Conservation (phyloP, 2,329 filamentous ascomycete genomes). For the Stachybotrys echinatus region DNA sequence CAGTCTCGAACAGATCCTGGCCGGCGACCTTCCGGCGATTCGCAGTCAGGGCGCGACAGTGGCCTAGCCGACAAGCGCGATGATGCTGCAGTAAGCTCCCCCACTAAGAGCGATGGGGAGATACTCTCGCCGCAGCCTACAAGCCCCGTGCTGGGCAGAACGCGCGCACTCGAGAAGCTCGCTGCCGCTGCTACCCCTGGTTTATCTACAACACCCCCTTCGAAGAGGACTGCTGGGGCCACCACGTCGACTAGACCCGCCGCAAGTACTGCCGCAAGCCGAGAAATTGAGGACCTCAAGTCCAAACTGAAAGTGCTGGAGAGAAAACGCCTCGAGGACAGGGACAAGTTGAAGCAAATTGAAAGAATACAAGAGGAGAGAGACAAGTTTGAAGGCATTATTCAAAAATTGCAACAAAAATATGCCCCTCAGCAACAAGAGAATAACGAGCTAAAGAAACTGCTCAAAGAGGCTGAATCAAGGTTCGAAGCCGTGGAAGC, state of each 20-base stretch:
- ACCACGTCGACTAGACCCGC: constrained; percentile 24
- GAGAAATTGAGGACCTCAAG: constrained; percentile 82
- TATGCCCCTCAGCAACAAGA: constrained; percentile 82
- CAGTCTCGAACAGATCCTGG: constrained; percentile 30
- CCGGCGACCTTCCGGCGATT: constrained; percentile 42
- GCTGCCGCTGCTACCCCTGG: constrained; percentile 30
- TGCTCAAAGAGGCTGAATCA: constrained; percentile 69
- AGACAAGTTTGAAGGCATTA: constrained; percentile 76
- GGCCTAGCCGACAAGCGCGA: constrained; percentile 30
- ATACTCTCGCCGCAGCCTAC: constrained; percentile 42
- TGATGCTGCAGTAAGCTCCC: constrained; percentile 30
- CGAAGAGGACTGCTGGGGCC: constrained; percentile 21
- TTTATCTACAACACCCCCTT: constrained; percentile 23
- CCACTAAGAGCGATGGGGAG: constrained; percentile 46
- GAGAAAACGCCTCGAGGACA: constrained; percentile 78
- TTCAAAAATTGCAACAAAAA: constrained; percentile 86
- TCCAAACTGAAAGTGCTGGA: constrained; percentile 83
- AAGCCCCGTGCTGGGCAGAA: constrained; percentile 46
- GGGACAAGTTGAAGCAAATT: constrained; percentile 75
- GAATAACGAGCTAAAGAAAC: constrained; percentile 67
- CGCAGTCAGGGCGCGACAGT: constrained; percentile 35
- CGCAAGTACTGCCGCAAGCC: constrained; percentile 44
- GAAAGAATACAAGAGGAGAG: constrained; percentile 72
- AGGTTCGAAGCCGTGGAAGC: constrained; percentile 63
- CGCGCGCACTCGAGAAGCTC: constrained; percentile 47